Conservation (phyloP, 1,139 yeast species). For the Suhomyces panamericanus region DNA sequence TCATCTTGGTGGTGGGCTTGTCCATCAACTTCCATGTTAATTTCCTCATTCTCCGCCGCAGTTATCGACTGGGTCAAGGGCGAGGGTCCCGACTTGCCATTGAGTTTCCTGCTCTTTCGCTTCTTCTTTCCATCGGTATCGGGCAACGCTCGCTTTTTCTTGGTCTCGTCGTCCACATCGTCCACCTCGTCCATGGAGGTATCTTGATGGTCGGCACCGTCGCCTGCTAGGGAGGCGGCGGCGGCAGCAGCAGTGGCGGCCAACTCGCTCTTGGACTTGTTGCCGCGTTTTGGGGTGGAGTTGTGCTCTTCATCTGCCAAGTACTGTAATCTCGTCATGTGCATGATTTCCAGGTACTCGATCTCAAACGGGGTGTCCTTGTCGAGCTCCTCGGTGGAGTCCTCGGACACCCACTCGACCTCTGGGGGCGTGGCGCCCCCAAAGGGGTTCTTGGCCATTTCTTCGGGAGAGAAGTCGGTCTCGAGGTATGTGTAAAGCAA, state of each 20-base stretch:
- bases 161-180: slow-evolving; percentile 5
- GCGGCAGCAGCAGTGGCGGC: slow-evolving; percentile 18
- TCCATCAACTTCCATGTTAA: too few species aligned
- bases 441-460: slow-evolving; percentile 64
- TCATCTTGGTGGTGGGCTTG: slow-evolving; percentile 7
- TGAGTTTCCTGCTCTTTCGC: slow-evolving; percentile 8
- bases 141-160: slow-evolving; percentile 15
- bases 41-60: slow-evolving; percentile 1
- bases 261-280: slow-evolving; percentile 30
- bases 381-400: slow-evolving; percentile 50
- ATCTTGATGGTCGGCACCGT: slow-evolving; percentile 16
- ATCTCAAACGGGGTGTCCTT: slow-evolving; percentile 72
- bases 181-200: slow-evolving; percentile 3
- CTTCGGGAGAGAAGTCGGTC: slow-evolving; percentile 58
- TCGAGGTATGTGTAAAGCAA: slow-evolving; percentile 77
- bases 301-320: slow-evolving; percentile 49
- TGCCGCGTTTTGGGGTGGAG: slow-evolving; percentile 35
- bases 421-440: slow-evolving; percentile 53
- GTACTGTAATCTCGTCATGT: slow-evolving; percentile 57
- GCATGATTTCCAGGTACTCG: slow-evolving; percentile 71
- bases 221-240: slow-evolving; percentile 10
- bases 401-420: slow-evolving; percentile 40
- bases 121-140: slow-evolving; percentile 13
- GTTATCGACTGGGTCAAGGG: slow-evolving; percentile 21
- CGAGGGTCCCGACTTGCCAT: slow-evolving; percentile 16